These are phyloP conservation scores for Phytophthora agathidicida DNA, from an alignment of 352 stramenopile genomes.

Conservation along the genomic window DNA sequence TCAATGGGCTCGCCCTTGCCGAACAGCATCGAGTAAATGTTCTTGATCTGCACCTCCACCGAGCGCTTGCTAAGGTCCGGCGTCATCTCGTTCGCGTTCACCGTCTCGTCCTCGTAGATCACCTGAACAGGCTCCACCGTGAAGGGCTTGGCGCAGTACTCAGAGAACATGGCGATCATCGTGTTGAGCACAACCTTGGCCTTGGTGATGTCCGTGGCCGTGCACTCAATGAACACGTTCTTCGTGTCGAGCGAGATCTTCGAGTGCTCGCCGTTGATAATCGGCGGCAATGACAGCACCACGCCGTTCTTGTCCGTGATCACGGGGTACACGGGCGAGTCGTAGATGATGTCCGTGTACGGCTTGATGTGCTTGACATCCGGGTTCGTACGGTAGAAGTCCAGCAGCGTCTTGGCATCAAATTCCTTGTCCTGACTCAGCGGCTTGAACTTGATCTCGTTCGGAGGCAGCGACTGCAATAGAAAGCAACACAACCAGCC, in stretches of 20 bases:
- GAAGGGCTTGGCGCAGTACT: slow-evolving; percentile 98
- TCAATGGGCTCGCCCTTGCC: slow-evolving; percentile 75
- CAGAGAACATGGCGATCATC: slow-evolving; percentile 99
- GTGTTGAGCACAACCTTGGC: slow-evolving; percentile 99
- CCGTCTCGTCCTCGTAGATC: slow-evolving; percentile 93
- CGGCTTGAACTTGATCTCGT: slow-evolving; percentile 97
- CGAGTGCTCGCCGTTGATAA: slow-evolving; percentile 99
- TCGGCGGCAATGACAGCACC: slow-evolving; percentile 98
- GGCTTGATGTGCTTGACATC: slow-evolving; percentile 98
- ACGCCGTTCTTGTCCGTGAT: slow-evolving; percentile 96
- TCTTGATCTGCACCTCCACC: slow-evolving; percentile 83
- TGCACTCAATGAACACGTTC: slow-evolving; percentile 99
- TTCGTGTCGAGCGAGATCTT: slow-evolving; percentile 97
- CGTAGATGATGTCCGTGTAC: slow-evolving; percentile 99
- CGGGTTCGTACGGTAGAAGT: slow-evolving; percentile 96
- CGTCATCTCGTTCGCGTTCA: slow-evolving; percentile 80
- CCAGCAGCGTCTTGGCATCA: slow-evolving; percentile 94
- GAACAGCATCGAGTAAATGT: slow-evolving; percentile 91
- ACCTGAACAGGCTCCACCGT: slow-evolving; percentile 97
- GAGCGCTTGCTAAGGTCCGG: slow-evolving; percentile 93
- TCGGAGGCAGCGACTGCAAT: slow-evolving; percentile 86
- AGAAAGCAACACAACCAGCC: slow-evolving; percentile 1
- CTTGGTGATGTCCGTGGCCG: slow-evolving; percentile 99
- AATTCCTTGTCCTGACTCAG: slow-evolving; percentile 93
- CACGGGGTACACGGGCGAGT: slow-evolving; percentile 97